A percentile compares a stretch with the other conserved stretches of the same genome.
Conservation (phyloP, 2,329 filamentous ascomycete species). For the Aureobasidium vineae region DNA sequence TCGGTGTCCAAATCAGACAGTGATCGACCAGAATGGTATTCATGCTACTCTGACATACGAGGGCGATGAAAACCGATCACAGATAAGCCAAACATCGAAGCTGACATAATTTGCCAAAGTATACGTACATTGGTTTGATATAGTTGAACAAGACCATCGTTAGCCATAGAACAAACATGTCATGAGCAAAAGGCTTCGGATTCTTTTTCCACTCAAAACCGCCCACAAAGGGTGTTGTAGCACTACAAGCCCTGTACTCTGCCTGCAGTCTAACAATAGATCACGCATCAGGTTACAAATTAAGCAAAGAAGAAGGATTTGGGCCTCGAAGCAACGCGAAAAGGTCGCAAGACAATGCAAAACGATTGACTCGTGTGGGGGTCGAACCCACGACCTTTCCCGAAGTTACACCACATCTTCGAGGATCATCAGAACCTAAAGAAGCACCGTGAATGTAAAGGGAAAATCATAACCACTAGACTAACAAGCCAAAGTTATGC, state of each 20-base stretch:
- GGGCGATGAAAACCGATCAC: too few species aligned
- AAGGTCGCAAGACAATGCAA: background rate
- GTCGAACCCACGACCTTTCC: constrained; percentile 20
- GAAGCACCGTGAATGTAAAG: background rate
- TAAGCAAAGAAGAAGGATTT: background rate
- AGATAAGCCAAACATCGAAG: too few species aligned
- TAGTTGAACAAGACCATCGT: too few species aligned
- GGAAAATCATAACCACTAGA: constrained; percentile 6
- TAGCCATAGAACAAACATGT: too few species aligned
- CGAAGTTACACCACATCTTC: background rate
- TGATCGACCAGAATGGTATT: background rate
- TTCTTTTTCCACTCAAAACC: too few species aligned
- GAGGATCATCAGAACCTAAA: background rate
- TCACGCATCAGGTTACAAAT: background rate
- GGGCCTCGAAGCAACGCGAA: background rate
- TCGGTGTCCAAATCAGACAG: background rate
- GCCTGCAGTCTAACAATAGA: too few species aligned
- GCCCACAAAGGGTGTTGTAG: too few species aligned
- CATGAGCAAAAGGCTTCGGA: too few species aligned
- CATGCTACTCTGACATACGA: background rate
- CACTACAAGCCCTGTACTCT: too few species aligned
- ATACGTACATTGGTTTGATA: too few species aligned
- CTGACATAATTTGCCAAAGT: too few species aligned
- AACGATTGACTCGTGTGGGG: background rate
- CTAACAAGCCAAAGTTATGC: background rate